phyloP scores from a whole-genome alignment of 139 green algal species.

The Chlorella ohadii region DNA sequence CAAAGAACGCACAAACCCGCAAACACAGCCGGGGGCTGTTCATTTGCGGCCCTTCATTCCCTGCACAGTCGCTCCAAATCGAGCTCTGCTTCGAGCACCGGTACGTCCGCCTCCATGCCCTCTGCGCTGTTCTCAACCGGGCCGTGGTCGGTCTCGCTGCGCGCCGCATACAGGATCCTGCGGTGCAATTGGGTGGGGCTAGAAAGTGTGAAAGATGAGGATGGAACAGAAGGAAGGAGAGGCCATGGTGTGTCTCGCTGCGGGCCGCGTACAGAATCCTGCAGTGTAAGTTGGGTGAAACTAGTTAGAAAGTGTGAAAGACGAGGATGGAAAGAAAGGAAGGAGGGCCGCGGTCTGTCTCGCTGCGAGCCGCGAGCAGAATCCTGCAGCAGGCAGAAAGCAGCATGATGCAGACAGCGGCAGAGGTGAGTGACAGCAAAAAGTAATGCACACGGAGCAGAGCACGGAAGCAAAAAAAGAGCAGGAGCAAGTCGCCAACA shows the following conservation, averaged over 20 bases:
- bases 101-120: constrained; percentile 46
- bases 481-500: too few relatives aligned
- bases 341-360: constrained; percentile 42
- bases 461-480: too few relatives aligned
- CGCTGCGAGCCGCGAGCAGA: constrained; percentile 34
- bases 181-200: too few relatives aligned
- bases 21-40: background rate
- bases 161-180: constrained; percentile 47
- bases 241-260: constrained; percentile 40
- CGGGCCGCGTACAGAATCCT: constrained; percentile 44
- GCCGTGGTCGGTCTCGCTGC: constrained; percentile 41
- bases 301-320: too few relatives aligned
- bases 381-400: too few relatives aligned
- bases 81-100: constrained; percentile 63
- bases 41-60: background rate
- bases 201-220: too few relatives aligned
- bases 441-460: too few relatives aligned
- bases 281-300: background rate
- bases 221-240: background rate
- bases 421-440: too few relatives aligned
- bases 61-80: constrained; percentile 51
- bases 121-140: constrained; percentile 56
- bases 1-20: too few relatives aligned
- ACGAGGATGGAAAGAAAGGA: background rate
- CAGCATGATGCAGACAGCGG: too few relatives aligned